Evolutionary conservation across 148 eudicot species (phyloP), one percentile per base, ranked within the genome.

Genomic region (Bassia scoparia): DNA sequence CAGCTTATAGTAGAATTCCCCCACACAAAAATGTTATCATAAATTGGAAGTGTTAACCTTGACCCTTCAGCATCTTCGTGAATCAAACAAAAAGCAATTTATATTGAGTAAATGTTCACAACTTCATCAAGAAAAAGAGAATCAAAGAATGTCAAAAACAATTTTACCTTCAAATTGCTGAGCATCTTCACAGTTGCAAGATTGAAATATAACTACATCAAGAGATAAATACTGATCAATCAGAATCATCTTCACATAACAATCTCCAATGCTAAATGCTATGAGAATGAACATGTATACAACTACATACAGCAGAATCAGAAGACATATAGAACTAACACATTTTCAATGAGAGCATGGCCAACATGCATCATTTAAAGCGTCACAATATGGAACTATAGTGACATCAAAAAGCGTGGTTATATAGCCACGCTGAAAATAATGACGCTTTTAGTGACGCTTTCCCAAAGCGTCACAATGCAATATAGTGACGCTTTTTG

Each of bases 161-260:
- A 41, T 11, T 53, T 38, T 71, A 90, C 96, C 93, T 90, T 90
- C 70, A 88, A 74, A 75, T 90, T 90, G 84, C 96, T 90, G 74
- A 90, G 81, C 96, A 90, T 90, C 84, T 88, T 90, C 73, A 90
- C 96, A 18, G 96, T 90, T 18, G 93, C 89, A 65, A 93, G 96
- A 82, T 87, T 88, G 76, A 90, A 90, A 78, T 90, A 90, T 55
- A 90, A 82, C 96, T 90, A 93, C 75, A 79, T 12, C 11, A 37
- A 48, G 46, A 75, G 21, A 26, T 16, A 54, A 23, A 44, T 10
- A 63, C 31, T 69, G 31, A 70, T 61, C 68, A 34, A 9, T 24
- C n/a, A n/a, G n/a, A n/a, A n/a, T n/a, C n/a, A n/a, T n/a, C n/a
- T 35, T 27, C 50, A 18, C 31, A 61, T 30, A 49, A 61, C 76